These are phyloP conservation scores for Scedosporium apiospermum DNA, from an alignment of 2,329 filamentous ascomycete species.

Conservation along the genomic window DNA sequence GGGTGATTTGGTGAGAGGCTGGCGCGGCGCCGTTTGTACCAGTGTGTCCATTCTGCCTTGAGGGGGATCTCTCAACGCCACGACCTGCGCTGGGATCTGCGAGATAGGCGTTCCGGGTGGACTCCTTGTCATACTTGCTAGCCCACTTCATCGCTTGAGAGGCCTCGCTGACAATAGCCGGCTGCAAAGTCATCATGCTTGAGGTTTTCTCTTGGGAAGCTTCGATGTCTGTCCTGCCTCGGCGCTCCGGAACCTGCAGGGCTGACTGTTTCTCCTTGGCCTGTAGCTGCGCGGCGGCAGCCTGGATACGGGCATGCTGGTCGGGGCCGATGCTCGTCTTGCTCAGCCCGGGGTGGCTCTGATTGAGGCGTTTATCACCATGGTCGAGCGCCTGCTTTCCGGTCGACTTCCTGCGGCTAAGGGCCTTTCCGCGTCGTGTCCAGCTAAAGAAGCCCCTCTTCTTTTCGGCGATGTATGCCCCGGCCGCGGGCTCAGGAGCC, in stretches of 20 bases:
- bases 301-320: constrained; percentile 87
- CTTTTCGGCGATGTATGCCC: constrained; percentile 90
- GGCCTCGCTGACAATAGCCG: constrained; percentile 74
- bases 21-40: constrained; percentile 3
- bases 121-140: constrained; percentile 84
- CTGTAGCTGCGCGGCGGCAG: constrained; percentile 76
- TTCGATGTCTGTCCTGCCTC: constrained; percentile 46
- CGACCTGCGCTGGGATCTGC: constrained; percentile 63
- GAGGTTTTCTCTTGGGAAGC: constrained; percentile 61
- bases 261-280: constrained; percentile 55
- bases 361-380: constrained; percentile 30
- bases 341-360: constrained; percentile 42
- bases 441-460: constrained; percentile 80
- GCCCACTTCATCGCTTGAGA: constrained; percentile 96
- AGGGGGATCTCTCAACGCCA: constrained; percentile 41
- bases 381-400: constrained; percentile 49
- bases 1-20: constrained; percentile 1
- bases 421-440: constrained; percentile 56
- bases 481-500: constrained; percentile 71
- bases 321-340: constrained; percentile 82
- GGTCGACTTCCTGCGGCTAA: constrained; percentile 61
- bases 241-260: constrained; percentile 32
- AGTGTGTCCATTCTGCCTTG: constrained; percentile 3
- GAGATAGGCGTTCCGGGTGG: constrained; percentile 78
- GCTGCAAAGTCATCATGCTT: constrained; percentile 82